Conservation (phyloP, 345 rosid genomes). For the Geranium rotundifolium region DNA sequence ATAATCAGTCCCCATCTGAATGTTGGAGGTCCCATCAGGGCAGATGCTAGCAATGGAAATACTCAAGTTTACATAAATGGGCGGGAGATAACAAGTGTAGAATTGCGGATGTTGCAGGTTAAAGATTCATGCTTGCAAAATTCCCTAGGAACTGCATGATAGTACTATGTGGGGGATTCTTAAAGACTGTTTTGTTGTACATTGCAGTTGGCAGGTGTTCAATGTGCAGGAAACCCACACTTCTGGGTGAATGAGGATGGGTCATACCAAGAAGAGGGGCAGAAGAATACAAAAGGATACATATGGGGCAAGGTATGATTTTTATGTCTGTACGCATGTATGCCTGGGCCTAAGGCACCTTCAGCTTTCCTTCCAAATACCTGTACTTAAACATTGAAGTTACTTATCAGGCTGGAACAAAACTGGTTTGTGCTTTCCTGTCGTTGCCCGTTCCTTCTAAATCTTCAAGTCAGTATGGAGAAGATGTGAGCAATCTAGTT, state of each 20-base stretch:
- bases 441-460: constrained; percentile 91
- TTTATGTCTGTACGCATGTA: not conserved
- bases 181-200: constrained; percentile 9
- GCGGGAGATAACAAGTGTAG: constrained; percentile 90
- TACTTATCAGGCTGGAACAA: constrained; percentile 69
- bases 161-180: constrained; percentile 6
- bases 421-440: constrained; percentile 81
- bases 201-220: constrained; percentile 98
- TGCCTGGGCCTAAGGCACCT: not conserved
- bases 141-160: constrained; percentile 1
- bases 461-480: constrained; percentile 47
- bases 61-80: constrained; percentile 87
- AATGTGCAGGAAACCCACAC: constrained; percentile 98
- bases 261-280: constrained; percentile 99
- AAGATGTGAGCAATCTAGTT: constrained; percentile 34
- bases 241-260: constrained; percentile 99
- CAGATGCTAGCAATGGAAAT: constrained; percentile 91
- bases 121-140: constrained; percentile 2
- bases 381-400: constrained; percentile 8
- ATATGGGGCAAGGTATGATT: constrained; percentile 93
- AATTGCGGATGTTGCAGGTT: constrained; percentile 97
- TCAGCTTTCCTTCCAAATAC: not conserved
- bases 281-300: constrained; percentile 89
- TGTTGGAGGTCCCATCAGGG: constrained; percentile 72
- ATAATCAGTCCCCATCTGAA: constrained; percentile 83